Evolutionary conservation across 495 filamentous ascomycete genomes (phyloP).

Genomic region (Cudoniella acicularis): DNA sequence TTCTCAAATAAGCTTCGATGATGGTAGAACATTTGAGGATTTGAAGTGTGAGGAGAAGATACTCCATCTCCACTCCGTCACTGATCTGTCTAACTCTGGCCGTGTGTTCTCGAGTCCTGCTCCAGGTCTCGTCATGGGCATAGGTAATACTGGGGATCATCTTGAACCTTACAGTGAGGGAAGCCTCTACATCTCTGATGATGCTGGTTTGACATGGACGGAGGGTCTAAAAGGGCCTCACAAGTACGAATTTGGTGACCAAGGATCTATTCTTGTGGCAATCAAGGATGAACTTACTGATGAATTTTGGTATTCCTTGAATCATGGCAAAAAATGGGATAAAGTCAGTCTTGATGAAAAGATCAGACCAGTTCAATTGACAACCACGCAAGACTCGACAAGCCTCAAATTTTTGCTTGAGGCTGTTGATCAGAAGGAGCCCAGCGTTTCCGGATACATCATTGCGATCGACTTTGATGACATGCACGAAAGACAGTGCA

Average conservation of each 20-base stretch:
- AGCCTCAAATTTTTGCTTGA: conserved; percentile 84
- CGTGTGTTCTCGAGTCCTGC: conserved; percentile 92
- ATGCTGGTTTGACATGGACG: conserved; percentile 83
- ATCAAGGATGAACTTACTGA: conserved; percentile 64
- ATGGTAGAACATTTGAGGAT: conserved; percentile 72
- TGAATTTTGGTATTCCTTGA: conserved; percentile 72
- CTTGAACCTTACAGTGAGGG: conserved; percentile 65
- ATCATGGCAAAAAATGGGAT: conserved; percentile 83
- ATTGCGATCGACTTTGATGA: conserved; percentile 78
- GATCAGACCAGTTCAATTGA: conserved; percentile 64
- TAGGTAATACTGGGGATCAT: conserved; percentile 79
- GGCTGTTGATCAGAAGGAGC: conserved; percentile 46
- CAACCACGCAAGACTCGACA: conserved; percentile 85
- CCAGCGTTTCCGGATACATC: conserved; percentile 46
- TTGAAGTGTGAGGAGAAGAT: conserved; percentile 54
- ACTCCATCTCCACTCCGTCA: conserved; percentile 89
- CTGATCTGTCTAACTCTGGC: conserved; percentile 71
- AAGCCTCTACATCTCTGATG: conserved; percentile 82
- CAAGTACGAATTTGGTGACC: conserved; percentile 92
- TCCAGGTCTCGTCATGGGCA: conserved; percentile 86
- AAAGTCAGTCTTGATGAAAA: conserved; percentile 57
- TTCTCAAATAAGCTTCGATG: conserved; percentile 87
- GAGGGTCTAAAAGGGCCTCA: conserved; percentile 73
- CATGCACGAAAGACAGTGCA: conserved; percentile 77
- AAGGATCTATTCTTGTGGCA: conserved; percentile 83